Conservation (phyloP, 805 yeast genomes). For the Candida loeiensis region DNA sequence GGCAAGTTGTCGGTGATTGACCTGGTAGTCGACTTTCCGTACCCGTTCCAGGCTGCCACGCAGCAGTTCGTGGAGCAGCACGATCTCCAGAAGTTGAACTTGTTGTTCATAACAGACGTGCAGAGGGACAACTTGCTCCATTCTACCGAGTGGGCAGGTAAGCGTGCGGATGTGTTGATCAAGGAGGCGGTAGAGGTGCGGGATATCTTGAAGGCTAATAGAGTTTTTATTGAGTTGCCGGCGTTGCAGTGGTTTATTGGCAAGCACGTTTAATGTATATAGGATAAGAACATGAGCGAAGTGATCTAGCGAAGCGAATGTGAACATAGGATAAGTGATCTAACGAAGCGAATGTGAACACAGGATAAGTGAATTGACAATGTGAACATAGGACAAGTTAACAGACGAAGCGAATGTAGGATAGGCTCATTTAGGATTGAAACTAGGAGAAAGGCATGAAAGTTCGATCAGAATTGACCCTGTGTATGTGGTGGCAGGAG, state of each 20-base stretch:
- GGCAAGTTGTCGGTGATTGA: slow-evolving; percentile 71
- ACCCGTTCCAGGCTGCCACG: slow-evolving; percentile 43
- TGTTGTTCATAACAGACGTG: slow-evolving; percentile 66
- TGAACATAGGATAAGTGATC: too few relatives aligned
- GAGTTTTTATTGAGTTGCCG: slow-evolving; percentile 65
- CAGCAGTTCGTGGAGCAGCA: slow-evolving; percentile 49
- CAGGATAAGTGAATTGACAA: too few relatives aligned
- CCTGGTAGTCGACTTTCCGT: slow-evolving; percentile 41
- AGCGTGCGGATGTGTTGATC: slow-evolving; percentile 59
- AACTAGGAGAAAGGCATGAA: too few relatives aligned
- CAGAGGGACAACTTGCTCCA: slow-evolving; percentile 57
- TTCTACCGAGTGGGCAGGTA: slow-evolving; percentile 51
- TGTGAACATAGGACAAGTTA: too few relatives aligned
- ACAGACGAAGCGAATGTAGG: too few relatives aligned
- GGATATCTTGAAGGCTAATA: slow-evolving; percentile 75
- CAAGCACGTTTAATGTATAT: slow-evolving; percentile 17
- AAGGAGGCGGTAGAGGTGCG: slow-evolving; percentile 80
- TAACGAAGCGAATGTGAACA: too few relatives aligned
- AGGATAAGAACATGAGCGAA: slow-evolving; percentile 9
- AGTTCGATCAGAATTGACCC: too few relatives aligned
- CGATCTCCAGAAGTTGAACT: slow-evolving; percentile 46
- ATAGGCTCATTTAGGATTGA: too few relatives aligned
- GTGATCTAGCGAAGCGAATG: too few relatives aligned
- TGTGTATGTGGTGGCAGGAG: too few relatives aligned
- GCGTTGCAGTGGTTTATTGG: slow-evolving; percentile 63